Evolutionary conservation across 2,329 filamentous ascomycete genomes (phyloP).

Genomic region (Neofusicoccum kwambonambiense): DNA sequence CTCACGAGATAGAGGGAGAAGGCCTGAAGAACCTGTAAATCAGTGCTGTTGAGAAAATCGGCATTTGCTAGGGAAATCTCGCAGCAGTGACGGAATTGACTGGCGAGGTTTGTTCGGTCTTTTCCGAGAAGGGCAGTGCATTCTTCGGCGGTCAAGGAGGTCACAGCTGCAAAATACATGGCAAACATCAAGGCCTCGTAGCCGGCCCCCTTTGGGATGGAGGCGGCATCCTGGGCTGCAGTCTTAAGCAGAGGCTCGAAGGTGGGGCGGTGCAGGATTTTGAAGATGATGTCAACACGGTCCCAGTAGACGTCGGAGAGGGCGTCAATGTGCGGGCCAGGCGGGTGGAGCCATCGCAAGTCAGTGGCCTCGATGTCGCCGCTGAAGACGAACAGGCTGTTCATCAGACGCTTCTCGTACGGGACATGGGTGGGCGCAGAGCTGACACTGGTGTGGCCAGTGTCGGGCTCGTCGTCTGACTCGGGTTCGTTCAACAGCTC

Average conservation of each 20-base stretch:
- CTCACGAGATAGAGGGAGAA: conserved; percentile 65
- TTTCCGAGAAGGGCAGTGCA: conserved; percentile 55
- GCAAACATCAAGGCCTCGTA: conserved; percentile 53
- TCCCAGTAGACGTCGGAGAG: conserved; percentile 75
- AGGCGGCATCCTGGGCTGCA: conserved; percentile 28
- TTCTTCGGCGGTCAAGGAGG: conserved; percentile 58
- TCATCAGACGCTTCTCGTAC: conserved; percentile 25
- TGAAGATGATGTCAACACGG: conserved; percentile 72
- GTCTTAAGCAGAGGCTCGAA: conserved; percentile 48
- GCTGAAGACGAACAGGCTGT: conserved; percentile 23
- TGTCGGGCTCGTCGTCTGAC: conserved; percentile 27
- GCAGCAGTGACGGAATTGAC: conserved; percentile 13
- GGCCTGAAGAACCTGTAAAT: conserved; percentile 66
- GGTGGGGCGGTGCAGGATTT: conserved; percentile 69
- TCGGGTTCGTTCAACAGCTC: conserved; percentile 31
- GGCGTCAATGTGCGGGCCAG: conserved; percentile 63
- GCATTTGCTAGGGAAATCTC: conserved; percentile 60
- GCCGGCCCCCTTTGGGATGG: conserved; percentile 61
- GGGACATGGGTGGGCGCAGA: conserved; percentile 9
- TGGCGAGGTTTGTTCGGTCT: background rate
- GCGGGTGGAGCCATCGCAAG: conserved; percentile 54
- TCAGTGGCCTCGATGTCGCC: conserved; percentile 17
- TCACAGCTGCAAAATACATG: conserved; percentile 30
- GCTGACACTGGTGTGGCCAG: background rate
- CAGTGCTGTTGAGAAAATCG: conserved; percentile 64